phyloP scores from a whole-genome alignment of 129 eudicot genomes.

The Artemisia annua region DNA sequence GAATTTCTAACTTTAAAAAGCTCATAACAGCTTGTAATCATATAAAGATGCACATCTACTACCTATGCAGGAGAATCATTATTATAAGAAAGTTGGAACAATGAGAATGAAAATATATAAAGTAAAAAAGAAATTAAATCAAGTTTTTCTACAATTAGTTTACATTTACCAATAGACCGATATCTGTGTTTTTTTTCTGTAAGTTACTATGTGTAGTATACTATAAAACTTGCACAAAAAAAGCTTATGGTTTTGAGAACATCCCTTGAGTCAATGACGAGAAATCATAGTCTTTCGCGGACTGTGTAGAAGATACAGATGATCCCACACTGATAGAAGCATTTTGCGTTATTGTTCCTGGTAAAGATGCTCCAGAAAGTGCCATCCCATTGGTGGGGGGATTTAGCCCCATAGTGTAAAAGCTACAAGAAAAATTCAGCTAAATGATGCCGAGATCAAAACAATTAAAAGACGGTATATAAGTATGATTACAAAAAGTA shows the following conservation, averaged over 20 bases:
- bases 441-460: no score
- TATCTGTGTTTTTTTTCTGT: conserved; percentile 15
- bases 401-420: no score
- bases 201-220: conserved; percentile 20
- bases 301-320: no score
- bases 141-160: conserved; percentile 38
- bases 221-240: conserved; percentile 24
- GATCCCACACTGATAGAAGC: no score
- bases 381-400: no score
- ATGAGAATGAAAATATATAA: conserved; percentile 2
- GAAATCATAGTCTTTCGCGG: no score
- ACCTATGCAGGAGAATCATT: neutral
- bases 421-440: no score
- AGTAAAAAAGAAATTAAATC: neutral
- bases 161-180: conserved; percentile 36
- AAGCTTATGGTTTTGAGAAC: neutral
- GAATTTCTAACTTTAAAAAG: neutral
- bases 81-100: neutral
- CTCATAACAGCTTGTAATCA: neutral
- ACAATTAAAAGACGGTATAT: no score
- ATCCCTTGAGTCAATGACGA: no score
- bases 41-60: neutral
- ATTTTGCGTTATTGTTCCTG: no score
- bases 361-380: no score
- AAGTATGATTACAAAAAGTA: no score